These are phyloP conservation scores for Trypanosoma avium DNA, from an alignment of 208 protist species.

Conservation along the genomic window DNA sequence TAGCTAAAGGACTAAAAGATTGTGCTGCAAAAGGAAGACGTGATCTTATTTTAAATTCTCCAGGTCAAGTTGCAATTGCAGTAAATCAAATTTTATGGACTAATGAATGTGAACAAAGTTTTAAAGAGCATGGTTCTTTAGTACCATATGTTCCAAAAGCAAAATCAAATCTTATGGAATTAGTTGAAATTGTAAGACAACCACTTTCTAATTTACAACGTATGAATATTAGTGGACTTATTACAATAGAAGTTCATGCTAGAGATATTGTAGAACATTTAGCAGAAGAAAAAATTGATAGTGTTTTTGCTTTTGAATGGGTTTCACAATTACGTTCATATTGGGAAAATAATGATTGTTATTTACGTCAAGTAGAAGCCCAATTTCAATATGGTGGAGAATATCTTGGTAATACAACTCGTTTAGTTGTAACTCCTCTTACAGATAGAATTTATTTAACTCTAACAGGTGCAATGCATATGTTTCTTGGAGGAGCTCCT, in stretches of 20 bases:
- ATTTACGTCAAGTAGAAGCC: slow-evolving; percentile 90
- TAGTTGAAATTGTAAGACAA: slow-evolving; percentile 89
- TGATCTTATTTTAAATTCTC: slow-evolving; percentile 80
- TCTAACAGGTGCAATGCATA: slow-evolving; percentile 95
- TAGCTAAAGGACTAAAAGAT: slow-evolving; percentile 83
- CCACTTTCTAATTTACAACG: slow-evolving; percentile 87
- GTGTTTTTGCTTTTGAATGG: slow-evolving; percentile 95
- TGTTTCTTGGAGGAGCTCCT: slow-evolving; percentile 94
- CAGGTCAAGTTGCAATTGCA: slow-evolving; percentile 92
- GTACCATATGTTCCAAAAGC: slow-evolving; percentile 80
- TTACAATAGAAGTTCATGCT: slow-evolving; percentile 96
- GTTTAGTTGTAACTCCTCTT: slow-evolving; percentile 96
- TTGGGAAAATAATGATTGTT: slow-evolving; percentile 95
- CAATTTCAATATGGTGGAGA: slow-evolving; percentile 95
- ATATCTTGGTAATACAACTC: slow-evolving; percentile 97
- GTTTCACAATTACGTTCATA: slow-evolving; percentile 96
- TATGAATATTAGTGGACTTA: slow-evolving; percentile 94
- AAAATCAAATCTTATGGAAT: slow-evolving; percentile 84
- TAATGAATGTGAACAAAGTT: slow-evolving; percentile 81
- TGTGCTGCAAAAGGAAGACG: slow-evolving; percentile 66
- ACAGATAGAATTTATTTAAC: slow-evolving; percentile 97
- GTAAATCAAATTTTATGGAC: slow-evolving; percentile 96
- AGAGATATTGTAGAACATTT: slow-evolving; percentile 94
- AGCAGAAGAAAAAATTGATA: slow-evolving; percentile 78
- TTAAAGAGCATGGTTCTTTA: slow-evolving; percentile 84